A percentile compares a stretch with the other conserved stretches of the same genome.
phyloP scores from a whole-genome alignment of 2,329 filamentous ascomycete genomes.

The Penicillium crustosum region DNA sequence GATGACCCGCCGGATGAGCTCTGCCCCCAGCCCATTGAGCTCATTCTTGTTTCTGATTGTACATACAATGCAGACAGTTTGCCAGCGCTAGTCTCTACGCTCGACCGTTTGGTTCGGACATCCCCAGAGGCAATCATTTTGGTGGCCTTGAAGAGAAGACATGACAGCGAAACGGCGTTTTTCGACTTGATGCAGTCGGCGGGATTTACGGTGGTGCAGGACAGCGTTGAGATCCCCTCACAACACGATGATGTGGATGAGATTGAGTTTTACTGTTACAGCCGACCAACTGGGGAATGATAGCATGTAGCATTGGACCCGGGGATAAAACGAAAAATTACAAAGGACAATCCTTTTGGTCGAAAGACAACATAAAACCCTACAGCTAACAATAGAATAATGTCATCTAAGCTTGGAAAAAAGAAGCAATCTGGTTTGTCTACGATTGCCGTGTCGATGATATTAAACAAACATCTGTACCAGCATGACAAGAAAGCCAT shows the following conservation, averaged over 20 bases:
- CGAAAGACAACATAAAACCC: background rate
- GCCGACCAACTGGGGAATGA: slow-evolving; percentile 7
- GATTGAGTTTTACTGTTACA: slow-evolving; percentile 42
- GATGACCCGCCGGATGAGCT: slow-evolving; percentile 52
- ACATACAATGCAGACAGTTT: slow-evolving; percentile 71
- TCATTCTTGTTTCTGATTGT: slow-evolving; percentile 68
- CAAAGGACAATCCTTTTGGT: background rate
- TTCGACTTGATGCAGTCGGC: slow-evolving; percentile 58
- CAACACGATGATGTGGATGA: slow-evolving; percentile 37
- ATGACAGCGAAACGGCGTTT: slow-evolving; percentile 65
- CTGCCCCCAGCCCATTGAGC: slow-evolving; percentile 47
- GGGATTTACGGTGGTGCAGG: slow-evolving; percentile 35
- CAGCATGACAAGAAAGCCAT: background rate
- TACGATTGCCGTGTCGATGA: background rate
- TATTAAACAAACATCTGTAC: background rate
- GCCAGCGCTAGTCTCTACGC: slow-evolving; percentile 60
- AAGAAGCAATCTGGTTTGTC: background rate
- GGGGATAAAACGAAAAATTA: background rate
- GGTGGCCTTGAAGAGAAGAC: slow-evolving; percentile 66
- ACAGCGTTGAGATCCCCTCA: slow-evolving; percentile 38
- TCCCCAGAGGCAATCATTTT: slow-evolving; percentile 55
- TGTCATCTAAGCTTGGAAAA: no score
- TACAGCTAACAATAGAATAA: background rate
- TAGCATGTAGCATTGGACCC: background rate
- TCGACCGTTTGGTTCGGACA: slow-evolving; percentile 49